These are phyloP conservation scores for Penicillium griseofulvum DNA, from an alignment of 2,329 filamentous ascomycete species.

Conservation along the genomic window DNA sequence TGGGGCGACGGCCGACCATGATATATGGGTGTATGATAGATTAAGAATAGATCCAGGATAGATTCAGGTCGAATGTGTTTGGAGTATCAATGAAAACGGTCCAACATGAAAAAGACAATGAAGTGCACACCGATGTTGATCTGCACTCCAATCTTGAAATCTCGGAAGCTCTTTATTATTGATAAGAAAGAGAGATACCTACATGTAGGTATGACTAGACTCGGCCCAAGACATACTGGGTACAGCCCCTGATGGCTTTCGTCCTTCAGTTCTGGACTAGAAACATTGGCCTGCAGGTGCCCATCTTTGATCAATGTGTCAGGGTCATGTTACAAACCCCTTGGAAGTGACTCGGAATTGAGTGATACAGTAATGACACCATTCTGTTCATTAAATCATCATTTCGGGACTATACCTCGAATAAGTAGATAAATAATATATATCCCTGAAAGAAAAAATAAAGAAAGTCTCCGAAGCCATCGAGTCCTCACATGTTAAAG, in stretches of 20 bases:
- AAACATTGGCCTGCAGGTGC: conserved; percentile 4
- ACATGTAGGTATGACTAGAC: background rate
- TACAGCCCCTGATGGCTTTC: background rate
- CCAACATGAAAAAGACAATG: background rate
- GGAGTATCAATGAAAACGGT: background rate
- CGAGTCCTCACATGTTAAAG: background rate
- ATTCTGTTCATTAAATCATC: background rate
- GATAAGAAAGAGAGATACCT: background rate
- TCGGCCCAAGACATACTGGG: background rate
- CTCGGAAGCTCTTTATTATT: background rate
- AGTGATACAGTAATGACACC: conserved; percentile 5
- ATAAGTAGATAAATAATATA: background rate
- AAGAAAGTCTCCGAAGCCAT: background rate
- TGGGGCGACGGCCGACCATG: conserved; percentile 15
- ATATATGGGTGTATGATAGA: background rate
- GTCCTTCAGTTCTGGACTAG: background rate
- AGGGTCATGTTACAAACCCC: background rate
- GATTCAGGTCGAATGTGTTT: no score
- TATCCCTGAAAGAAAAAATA: background rate
- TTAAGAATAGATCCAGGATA: background rate
- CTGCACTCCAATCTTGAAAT: background rate
- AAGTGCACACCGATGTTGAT: conserved; percentile 3
- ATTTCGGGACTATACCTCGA: background rate
- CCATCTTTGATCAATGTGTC: conserved; percentile 3
- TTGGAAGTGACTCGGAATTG: background rate